Evolutionary conservation across 2,329 filamentous ascomycete genomes (phyloP).

Genomic region (Pestalotiopsis sp.): DNA sequence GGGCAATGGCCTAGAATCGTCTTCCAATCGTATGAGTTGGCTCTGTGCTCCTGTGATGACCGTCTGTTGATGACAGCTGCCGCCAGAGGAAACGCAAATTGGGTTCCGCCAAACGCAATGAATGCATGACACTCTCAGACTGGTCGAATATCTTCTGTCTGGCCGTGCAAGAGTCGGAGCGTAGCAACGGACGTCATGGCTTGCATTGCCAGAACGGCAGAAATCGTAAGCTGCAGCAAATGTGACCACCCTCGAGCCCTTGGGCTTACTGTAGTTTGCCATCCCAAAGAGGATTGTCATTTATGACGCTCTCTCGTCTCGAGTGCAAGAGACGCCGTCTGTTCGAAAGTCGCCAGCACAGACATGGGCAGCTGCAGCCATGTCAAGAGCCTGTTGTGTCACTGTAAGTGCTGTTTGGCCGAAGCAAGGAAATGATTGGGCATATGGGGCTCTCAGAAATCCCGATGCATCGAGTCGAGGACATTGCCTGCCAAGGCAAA

Average conservation of each 20-base stretch:
- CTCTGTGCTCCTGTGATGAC: background rate
- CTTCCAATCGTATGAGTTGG: background rate
- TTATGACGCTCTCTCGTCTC: background rate
- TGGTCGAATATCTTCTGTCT: background rate
- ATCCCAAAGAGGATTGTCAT: background rate
- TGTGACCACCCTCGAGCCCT: background rate
- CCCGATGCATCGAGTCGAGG: background rate
- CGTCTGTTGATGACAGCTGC: background rate
- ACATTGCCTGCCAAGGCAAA: background rate
- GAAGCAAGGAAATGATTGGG: background rate
- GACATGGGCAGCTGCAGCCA: background rate
- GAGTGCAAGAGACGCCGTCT: background rate
- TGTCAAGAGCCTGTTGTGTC: background rate
- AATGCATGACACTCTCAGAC: background rate
- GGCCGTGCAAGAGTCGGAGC: background rate
- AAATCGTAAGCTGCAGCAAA: constrained; percentile 2
- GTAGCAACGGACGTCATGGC: constrained; percentile 1
- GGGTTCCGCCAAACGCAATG: background rate
- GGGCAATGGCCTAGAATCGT: background rate
- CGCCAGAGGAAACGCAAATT: background rate
- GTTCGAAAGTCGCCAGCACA: background rate
- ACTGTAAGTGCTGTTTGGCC: background rate
- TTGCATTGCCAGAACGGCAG: background rate
- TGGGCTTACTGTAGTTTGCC: background rate
- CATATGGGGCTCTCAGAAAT: background rate